Conservation (phyloP, 805 yeast species). For the Suhomyces prunicola region DNA sequence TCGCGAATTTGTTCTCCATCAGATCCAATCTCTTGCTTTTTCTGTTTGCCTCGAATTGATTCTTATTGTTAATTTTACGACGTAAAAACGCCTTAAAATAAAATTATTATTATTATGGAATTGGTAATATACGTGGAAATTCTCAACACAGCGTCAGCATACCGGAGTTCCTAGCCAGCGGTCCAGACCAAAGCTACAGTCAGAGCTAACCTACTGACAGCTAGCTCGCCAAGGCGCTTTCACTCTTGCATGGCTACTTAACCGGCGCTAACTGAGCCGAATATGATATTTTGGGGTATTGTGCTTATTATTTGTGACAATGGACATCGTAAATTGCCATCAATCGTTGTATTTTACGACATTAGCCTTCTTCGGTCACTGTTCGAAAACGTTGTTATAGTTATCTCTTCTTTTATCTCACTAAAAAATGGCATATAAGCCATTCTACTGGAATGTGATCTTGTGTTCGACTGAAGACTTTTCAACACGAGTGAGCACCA, state of each 20-base stretch:
- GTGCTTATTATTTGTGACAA: not conserved
- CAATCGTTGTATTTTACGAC: not conserved
- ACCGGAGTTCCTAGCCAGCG: not conserved
- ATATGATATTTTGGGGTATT: not conserved
- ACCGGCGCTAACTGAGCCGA: too few species aligned
- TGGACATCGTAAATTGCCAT: not conserved
- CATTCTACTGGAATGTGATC: not conserved
- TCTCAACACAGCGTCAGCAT: not conserved
- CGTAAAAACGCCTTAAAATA: not conserved
- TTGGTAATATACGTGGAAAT: not conserved
- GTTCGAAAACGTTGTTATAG: not conserved
- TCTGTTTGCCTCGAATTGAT: not conserved
- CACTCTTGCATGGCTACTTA: not conserved
- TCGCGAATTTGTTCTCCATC: not conserved
- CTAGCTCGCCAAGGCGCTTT: not conserved
- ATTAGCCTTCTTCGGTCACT: not conserved
- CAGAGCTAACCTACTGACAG: too few species aligned
- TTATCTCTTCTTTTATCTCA: not conserved
- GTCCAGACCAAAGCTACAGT: not conserved
- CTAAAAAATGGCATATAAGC: not conserved
- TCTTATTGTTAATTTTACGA: not conserved
- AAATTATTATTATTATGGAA: not conserved
- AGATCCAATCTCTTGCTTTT: not conserved
- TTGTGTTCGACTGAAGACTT: not conserved
- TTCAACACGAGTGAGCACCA: not conserved